These are phyloP conservation scores for Solanum pinnatisectum DNA, from an alignment of 257 asterid genomes.

Conservation along the genomic window DNA sequence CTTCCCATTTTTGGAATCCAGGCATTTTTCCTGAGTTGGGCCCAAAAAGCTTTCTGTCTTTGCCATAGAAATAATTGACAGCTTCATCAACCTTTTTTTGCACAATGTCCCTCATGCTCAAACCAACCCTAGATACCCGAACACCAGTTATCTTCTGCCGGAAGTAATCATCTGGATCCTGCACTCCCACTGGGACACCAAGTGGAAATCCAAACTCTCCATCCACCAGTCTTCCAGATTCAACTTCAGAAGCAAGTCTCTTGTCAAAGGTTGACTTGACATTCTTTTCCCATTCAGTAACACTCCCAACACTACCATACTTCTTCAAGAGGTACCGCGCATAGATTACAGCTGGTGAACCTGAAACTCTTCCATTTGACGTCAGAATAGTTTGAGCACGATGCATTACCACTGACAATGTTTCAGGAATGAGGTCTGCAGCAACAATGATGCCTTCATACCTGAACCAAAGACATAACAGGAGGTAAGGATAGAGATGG, in stretches of 20 bases:
- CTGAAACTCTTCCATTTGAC: constrained; percentile 66
- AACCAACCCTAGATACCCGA: constrained; percentile 75
- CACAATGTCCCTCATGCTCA: constrained; percentile 85
- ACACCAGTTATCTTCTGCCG: constrained; percentile 82
- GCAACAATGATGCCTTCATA: constrained; percentile 80
- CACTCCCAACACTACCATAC: constrained; percentile 57
- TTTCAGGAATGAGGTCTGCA: constrained; percentile 83
- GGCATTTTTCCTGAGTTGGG: constrained; percentile 44
- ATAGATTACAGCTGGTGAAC: constrained; percentile 63
- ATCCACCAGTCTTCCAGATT: constrained; percentile 66
- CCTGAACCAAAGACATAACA: constrained; percentile 36
- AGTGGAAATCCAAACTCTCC: constrained; percentile 72
- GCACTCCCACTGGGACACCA: constrained; percentile 94
- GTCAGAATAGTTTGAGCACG: constrained; percentile 63
- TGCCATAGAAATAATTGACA: constrained; percentile 49
- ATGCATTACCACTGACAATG: constrained; percentile 66
- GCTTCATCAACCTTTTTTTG: constrained; percentile 75
- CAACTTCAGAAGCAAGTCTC: constrained; percentile 73
- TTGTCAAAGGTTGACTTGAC: constrained; percentile 74
- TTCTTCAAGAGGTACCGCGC: constrained; percentile 69
- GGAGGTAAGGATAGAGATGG: neutral
- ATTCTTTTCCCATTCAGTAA: constrained; percentile 78
- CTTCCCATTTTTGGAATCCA: constrained; percentile 62
- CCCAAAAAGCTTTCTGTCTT: constrained; percentile 67
- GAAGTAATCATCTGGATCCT: constrained; percentile 85